A percentile compares a stretch with the other conserved stretches of the same genome.
These are phyloP conservation scores for Aspergillus mulundensis DNA, from an alignment of 495 filamentous ascomycete species.

Conservation along the genomic window DNA sequence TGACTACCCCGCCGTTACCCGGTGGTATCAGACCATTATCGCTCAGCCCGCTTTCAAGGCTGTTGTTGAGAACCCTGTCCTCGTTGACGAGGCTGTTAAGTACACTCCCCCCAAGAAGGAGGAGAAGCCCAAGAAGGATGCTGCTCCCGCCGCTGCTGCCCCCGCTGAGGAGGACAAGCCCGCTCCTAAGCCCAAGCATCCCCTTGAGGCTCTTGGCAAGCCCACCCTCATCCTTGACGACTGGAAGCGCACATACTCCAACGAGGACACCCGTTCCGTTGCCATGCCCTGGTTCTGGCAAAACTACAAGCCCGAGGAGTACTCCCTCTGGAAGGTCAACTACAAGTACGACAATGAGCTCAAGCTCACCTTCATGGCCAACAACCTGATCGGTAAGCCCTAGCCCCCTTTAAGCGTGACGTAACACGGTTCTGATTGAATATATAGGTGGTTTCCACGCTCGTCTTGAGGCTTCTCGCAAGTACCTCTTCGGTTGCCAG, in stretches of 20 bases:
- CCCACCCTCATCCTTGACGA: constrained; percentile 84
- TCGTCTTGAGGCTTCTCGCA: constrained; percentile 95
- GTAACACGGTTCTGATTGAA: not conserved
- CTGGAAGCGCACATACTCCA: constrained; percentile 98
- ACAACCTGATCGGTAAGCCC: constrained; percentile 76
- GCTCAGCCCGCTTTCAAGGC: constrained; percentile 87
- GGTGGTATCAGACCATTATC: constrained; percentile 92
- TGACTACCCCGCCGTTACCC: constrained; percentile 75
- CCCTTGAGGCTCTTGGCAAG: constrained; percentile 78
- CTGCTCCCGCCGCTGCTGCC: constrained; percentile 54
- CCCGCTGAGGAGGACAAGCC: constrained; percentile 62
- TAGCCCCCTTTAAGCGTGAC: not conserved
- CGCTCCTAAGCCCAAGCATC: constrained; percentile 70
- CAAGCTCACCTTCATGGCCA: constrained; percentile 94
- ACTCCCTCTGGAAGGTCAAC: constrained; percentile 84
- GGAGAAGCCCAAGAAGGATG: constrained; percentile 58
- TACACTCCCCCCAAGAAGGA: constrained; percentile 90
- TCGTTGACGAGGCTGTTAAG: constrained; percentile 83
- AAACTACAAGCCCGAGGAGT: constrained; percentile 86
- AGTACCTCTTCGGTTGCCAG: constrained; percentile 93
- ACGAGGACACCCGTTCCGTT: constrained; percentile 76
- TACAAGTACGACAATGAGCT: constrained; percentile 99
- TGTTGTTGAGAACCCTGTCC: constrained; percentile 64
- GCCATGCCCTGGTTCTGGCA: constrained; percentile 99
- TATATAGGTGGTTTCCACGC: constrained; percentile 81